A percentile compares a stretch with the other conserved stretches of the same genome.
Conservation (phyloP, 2,329 filamentous ascomycete species). For the Talaromyces pinophilus region DNA sequence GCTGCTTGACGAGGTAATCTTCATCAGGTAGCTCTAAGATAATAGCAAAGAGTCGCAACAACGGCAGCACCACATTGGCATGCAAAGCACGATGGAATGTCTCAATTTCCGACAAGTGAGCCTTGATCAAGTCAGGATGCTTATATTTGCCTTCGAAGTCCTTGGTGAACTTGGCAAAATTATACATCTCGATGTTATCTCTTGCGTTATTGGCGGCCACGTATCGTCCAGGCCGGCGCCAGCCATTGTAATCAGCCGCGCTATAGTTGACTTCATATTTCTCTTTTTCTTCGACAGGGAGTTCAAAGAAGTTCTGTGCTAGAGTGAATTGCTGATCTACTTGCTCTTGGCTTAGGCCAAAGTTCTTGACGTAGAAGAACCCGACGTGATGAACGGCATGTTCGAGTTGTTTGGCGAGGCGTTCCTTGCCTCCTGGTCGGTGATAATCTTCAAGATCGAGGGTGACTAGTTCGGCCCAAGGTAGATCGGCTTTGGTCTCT, state of each 20-base stretch:
- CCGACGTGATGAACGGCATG: slow-evolving; percentile 54
- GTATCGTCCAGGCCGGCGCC: slow-evolving; percentile 11
- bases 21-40: slow-evolving; percentile 62
- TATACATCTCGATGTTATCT: slow-evolving; percentile 62
- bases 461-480: slow-evolving; percentile 60
- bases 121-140: slow-evolving; percentile 51
- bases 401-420: slow-evolving; percentile 56
- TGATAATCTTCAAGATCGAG: slow-evolving; percentile 59
- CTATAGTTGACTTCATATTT: slow-evolving; percentile 49
- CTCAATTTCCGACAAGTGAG: slow-evolving; percentile 59
- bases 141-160: slow-evolving; percentile 51
- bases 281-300: slow-evolving; percentile 61
- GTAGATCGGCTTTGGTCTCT: slow-evolving; percentile 21
- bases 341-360: slow-evolving; percentile 60
- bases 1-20: slow-evolving; percentile 57
- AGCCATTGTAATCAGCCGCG: slow-evolving; percentile 20
- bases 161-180: slow-evolving; percentile 58
- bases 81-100: slow-evolving; percentile 41
- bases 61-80: slow-evolving; percentile 34
- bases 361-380: slow-evolving; percentile 67
- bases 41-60: slow-evolving; percentile 63
- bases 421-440: slow-evolving; percentile 56
- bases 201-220: slow-evolving; percentile 26
- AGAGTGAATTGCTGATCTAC: slow-evolving; percentile 64
- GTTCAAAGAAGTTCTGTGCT: slow-evolving; percentile 59